Percentiles rank a stretch among this genome's conserved stretches.
phyloP scores from a whole-genome alignment of 2,329 filamentous ascomycete genomes.

The Fusarium verticillioides region DNA sequence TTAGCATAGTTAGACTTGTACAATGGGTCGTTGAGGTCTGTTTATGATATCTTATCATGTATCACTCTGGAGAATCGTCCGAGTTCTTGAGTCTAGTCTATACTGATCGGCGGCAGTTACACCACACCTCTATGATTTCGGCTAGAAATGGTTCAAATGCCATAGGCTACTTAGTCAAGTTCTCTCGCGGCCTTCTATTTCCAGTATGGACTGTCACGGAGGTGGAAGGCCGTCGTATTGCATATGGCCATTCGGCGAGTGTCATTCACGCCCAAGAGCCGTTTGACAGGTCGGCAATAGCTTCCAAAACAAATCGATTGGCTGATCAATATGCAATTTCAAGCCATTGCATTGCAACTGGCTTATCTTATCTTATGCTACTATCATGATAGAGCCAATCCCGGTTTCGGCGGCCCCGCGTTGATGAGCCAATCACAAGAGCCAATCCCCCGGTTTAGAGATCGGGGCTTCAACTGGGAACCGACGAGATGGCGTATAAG shows the following conservation, averaged over 20 bases:
- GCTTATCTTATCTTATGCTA: slow-evolving; percentile 16
- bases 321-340: background rate
- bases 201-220: slow-evolving; percentile 9
- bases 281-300: background rate
- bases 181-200: slow-evolving; percentile 30
- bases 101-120: background rate
- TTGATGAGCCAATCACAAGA: slow-evolving; percentile 18
- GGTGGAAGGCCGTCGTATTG: slow-evolving; percentile 15
- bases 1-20: slow-evolving; percentile 12
- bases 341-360: background rate
- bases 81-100: background rate
- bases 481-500: slow-evolving; percentile 18
- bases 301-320: background rate
- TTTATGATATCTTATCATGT: background rate
- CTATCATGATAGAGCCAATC: background rate
- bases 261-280: slow-evolving; percentile 25
- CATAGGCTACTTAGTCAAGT: background rate
- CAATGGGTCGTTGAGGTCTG: background rate
- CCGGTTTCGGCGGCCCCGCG: slow-evolving; percentile 20
- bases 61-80: background rate
- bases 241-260: slow-evolving; percentile 11
- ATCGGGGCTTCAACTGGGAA: slow-evolving; percentile 31
- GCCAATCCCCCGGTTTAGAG: background rate
- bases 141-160: background rate
- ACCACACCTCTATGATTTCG: background rate